Base-by-base conservation (phyloP, 148 eudicot genomes). In the Pouteria glomerata region DNA sequence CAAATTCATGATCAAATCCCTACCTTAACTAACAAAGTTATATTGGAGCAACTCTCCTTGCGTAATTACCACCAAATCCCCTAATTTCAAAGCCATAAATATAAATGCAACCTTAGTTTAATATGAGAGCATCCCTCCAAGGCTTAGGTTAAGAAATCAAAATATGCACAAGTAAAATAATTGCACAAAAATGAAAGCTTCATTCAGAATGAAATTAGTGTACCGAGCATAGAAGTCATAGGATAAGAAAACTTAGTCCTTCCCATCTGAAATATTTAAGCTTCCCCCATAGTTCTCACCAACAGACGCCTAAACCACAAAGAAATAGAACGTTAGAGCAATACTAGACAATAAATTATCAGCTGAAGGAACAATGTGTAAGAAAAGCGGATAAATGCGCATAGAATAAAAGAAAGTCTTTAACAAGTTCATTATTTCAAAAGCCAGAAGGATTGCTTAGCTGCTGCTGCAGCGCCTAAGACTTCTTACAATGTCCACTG, bases 251-350 rank as follows among this genome's bases (percentile, higher is more conserved):
- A 71, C 48, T 68, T 73, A 78, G 58, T 71, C 56, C 50, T 52
- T 66, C 74, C 80, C 52, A 77, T 53, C 29, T 48, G 72, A 74
- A 58, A 88, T 74, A 69, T 76, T 74, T 78, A 93, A 79, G 73
- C 73, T 81, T 75, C 97, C 97, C 31, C 98, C 98, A 74, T 93
- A 93, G 76, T 72, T 77, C 73, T 93, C 97, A 75, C 85, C 80
- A 72, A 87, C 82, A 70, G 76, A 77, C 68, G 82, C 85, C 98
- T 93, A 21, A 15, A 69, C 59, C 45, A 53, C 18, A n/a, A 65
- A 50, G 24, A 21, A 51, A 6, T 27, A 45, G 11, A 26, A 18
- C 16, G 31, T 45, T 24, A 77, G 39, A 68, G 24, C 23, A 65
- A 63, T 16, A 44, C 50, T 42, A 18, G 10, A 63, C 37, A 21